Base-by-base conservation (phyloP, 2,329 filamentous ascomycete genomes). In the Proliferodiscus dingleyae region DNA sequence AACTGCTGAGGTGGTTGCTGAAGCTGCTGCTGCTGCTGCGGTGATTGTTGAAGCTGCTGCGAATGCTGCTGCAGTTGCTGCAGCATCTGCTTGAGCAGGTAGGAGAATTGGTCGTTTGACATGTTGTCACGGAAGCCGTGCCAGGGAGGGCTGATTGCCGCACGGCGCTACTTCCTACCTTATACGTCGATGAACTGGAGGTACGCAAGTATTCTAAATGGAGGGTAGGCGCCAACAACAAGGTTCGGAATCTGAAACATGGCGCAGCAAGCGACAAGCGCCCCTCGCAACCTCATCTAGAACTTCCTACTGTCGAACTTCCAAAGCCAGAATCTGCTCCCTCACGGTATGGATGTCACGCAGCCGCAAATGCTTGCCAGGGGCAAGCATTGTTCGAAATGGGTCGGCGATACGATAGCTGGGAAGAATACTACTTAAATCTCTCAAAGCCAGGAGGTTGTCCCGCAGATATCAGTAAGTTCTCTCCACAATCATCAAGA, bases 291-390 rank as follows among this genome's bases (percentile, higher is more conserved):
- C 28, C 16, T 45, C 37, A n/a, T n/a, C n/a, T n/a, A n/a, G n/a
- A n/a, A n/a, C n/a, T n/a, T n/a, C n/a, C n/a, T n/a, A n/a, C n/a
- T n/a, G n/a, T n/a, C n/a, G n/a, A n/a, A n/a, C n/a, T n/a, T n/a
- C n/a, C n/a, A n/a, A n/a, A 45, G 34, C 43, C 43, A 45, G 43
- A 45, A 39, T 40, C 43, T 40, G 24, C 43, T 45, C 22, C 42
- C 24, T 19, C 24, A 32, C 19, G 18, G 32, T 47, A 47, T 43
- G 40, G 45, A 21, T 23, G 33, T 29, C 21, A 24, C 22, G 24
- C 43, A 18, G 34, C 32, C 40, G 28, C 39, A 26, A 11, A 33
- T 28, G 26, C 22, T 23, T 15, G 26, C 29, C 26, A 43, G 21
- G 19, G 29, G 37, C 37, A 10, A 37, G 24, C 24, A 5, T 21